These are phyloP conservation scores for Xylaria sp. DNA, from an alignment of 2,329 filamentous ascomycete species.

Conservation along the genomic window DNA sequence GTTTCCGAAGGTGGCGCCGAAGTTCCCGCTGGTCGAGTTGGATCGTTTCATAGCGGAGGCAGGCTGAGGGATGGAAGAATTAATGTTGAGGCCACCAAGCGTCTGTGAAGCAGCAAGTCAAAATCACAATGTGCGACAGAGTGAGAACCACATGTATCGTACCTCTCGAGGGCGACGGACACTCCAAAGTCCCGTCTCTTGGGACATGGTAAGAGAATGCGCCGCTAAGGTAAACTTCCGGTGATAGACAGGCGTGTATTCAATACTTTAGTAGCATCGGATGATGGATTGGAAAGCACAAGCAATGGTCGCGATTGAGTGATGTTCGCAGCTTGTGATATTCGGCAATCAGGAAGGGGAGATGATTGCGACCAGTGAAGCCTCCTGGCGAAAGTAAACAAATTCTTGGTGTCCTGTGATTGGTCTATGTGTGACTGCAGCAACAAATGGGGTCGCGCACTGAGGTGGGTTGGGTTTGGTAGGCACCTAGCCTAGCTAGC, in stretches of 20 bases:
- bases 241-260: slow-evolving; percentile 3
- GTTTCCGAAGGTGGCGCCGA: slow-evolving; percentile 64
- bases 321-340: neutral
- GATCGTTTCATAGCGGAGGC: slow-evolving; percentile 93
- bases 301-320: neutral
- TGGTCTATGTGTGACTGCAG: slow-evolving; percentile 18
- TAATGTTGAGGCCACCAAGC: slow-evolving; percentile 80
- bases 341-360: too few species aligned
- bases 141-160: slow-evolving; percentile 43
- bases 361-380: slow-evolving; percentile 4
- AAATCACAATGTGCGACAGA: slow-evolving; percentile 15
- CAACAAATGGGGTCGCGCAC: slow-evolving; percentile 26
- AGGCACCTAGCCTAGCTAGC: neutral
- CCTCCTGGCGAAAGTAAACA: slow-evolving; percentile 35
- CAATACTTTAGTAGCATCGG: slow-evolving; percentile 12
- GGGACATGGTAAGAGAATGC: slow-evolving; percentile 67
- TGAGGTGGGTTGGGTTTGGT: too few species aligned
- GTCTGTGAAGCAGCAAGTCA: slow-evolving; percentile 58
- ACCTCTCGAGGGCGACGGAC: slow-evolving; percentile 91
- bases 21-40: slow-evolving; percentile 72
- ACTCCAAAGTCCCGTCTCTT: slow-evolving; percentile 86
- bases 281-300: slow-evolving; percentile 33
- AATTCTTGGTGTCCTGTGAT: slow-evolving; percentile 27
- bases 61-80: slow-evolving; percentile 85
- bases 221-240: slow-evolving; percentile 5